Base-by-base conservation (phyloP, 768 basidiomycete genomes). In the Mycena vitilis region DNA sequence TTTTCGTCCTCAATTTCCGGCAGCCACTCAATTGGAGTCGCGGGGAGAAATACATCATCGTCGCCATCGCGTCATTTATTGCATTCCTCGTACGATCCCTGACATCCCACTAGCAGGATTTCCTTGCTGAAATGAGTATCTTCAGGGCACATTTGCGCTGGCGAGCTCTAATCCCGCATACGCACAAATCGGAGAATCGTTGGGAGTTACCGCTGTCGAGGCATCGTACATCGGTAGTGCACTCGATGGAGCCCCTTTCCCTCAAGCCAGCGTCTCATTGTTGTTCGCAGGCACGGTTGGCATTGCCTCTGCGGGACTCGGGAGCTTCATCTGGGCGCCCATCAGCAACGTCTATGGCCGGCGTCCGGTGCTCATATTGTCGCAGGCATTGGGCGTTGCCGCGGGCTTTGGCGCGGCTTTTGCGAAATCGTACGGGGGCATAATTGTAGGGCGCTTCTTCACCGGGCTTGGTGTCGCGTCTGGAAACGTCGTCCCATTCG, bases 311-410 rank as follows among this genome's bases (percentile, higher is more conserved):
- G 67, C 66, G 34, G 70, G 72, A 12, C 34, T 72, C 12, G 74
- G 73, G 12, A 69, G 64, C 59, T 74, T 76, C 66, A 45, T 76
- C 23, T 76, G 74, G 73, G 68, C 70, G 18, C 75, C 75, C 2
- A 58, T 76, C 8, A 71, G 73, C 59, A 74, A 75, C 62, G 74
- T 76, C 16, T 76, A 76, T 48, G 75, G 75, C n/a, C 70, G 75
- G 1, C 72, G 75, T 13, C 75, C 75, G 20, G 67, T 76, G 8
- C 71, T 73, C 22, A 57, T 76, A 25, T 18, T 71, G 42, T 67
- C 74, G 20, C 68, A 69, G 37, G 61, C 73, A 36, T 63, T 74
- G 44, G 73, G 59, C 30, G 64, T 74, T 49, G 71, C 42, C 18
- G 68, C 71, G 22, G 63, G 63, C 2, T 69, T 72, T 54, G 73